Percentiles rank a stretch among this genome's conserved stretches.
Conservation (phyloP, 352 stramenopile genomes). For the Peronospora tabacina region DNA sequence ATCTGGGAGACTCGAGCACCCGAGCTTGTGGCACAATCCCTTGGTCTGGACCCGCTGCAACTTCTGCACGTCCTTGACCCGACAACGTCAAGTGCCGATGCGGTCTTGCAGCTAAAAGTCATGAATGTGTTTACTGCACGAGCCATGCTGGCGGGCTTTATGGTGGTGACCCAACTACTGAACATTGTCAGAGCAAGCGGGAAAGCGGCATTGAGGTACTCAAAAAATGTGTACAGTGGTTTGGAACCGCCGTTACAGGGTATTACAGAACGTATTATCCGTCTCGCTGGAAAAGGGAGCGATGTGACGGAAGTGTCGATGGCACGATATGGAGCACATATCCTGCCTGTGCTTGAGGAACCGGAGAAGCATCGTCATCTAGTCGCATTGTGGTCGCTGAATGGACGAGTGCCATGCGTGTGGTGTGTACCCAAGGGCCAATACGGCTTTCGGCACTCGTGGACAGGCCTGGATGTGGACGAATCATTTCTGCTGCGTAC, state of each 20-base stretch:
- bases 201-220: constrained; percentile 37
- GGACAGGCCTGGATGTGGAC: constrained; percentile 38
- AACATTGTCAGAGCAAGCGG: constrained; percentile 52
- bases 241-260: constrained; percentile 42
- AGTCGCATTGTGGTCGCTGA: constrained; percentile 42
- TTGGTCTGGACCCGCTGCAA: constrained; percentile 31
- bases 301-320: constrained; percentile 67
- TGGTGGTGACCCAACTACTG: constrained; percentile 55
- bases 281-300: constrained; percentile 43
- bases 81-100: constrained; percentile 27
- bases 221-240: constrained; percentile 42
- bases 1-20: constrained; percentile 51
- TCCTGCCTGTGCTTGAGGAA: constrained; percentile 53
- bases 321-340: constrained; percentile 52
- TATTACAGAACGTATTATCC: constrained; percentile 53
- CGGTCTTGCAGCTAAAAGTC: constrained; percentile 32
- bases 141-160: constrained; percentile 51
- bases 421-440: constrained; percentile 43
- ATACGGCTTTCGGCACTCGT: constrained; percentile 62
- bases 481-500: constrained; percentile 48
- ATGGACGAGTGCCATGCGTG: constrained; percentile 47
- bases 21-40: constrained; percentile 35
- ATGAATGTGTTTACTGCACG: constrained; percentile 38
- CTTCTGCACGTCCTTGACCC: constrained; percentile 32
- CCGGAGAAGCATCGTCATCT: constrained; percentile 40